Evolutionary conservation across 1,139 yeast genomes (phyloP).

Genomic region (Nematodospora anomalae): DNA sequence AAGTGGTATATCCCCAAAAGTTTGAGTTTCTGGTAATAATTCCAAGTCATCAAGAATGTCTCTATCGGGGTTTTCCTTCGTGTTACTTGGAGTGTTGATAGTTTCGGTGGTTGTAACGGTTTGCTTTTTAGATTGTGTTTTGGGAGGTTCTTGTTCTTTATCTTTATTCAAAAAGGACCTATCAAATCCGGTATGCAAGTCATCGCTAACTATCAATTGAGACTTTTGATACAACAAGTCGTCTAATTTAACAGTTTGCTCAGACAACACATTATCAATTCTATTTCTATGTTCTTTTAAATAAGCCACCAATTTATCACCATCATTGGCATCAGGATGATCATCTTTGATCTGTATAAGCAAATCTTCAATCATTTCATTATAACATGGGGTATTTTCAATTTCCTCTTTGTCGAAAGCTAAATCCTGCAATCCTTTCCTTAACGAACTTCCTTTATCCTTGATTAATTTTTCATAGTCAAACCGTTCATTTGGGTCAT

Average conservation of each 20-base stretch:
- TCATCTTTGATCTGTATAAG: constrained; percentile 68
- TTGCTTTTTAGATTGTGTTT: constrained; percentile 10
- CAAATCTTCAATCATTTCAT: constrained; percentile 91
- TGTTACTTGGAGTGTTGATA: constrained; percentile 22
- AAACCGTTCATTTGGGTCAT: constrained; percentile 59
- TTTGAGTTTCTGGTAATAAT: constrained; percentile 57
- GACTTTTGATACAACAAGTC: constrained; percentile 71
- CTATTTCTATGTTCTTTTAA: constrained; percentile 66
- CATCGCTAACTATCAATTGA: constrained; percentile 81
- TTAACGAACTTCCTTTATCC: constrained; percentile 36
- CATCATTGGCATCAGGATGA: constrained; percentile 50
- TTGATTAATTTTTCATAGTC: constrained; percentile 39
- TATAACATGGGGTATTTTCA: constrained; percentile 75
- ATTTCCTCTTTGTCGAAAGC: constrained; percentile 48
- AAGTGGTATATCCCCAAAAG: constrained; percentile 59
- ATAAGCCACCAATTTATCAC: constrained; percentile 39
- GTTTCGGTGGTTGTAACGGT: constrained; percentile 30
- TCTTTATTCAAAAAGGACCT: constrained; percentile 72
- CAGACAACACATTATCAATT: constrained; percentile 61
- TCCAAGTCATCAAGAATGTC: constrained; percentile 37
- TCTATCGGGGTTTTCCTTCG: constrained; percentile 20
- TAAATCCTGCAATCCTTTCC: constrained; percentile 48
- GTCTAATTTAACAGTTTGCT: constrained; percentile 61
- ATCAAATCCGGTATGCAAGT: constrained; percentile 92
- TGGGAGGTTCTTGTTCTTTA: constrained; percentile 16